A percentile compares a stretch with the other conserved stretches of the same genome.
These are phyloP conservation scores for Lathyrus sativus DNA, from an alignment of 306 rosid genomes.

Conservation along the genomic window DNA sequence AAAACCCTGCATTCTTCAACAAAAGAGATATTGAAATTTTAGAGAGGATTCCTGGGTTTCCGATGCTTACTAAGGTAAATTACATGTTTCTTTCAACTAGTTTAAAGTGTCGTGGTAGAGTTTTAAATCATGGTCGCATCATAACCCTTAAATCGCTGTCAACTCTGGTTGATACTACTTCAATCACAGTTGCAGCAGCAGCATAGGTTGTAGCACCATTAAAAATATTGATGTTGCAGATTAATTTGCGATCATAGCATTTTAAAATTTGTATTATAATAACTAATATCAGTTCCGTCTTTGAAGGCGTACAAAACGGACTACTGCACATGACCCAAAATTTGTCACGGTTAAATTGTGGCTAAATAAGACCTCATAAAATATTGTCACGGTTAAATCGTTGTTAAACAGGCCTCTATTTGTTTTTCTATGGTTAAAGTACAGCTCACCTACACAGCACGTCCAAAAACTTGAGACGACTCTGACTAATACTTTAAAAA, in stretches of 20 bases:
- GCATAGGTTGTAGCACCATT: background rate
- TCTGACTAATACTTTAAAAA: background rate
- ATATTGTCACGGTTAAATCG: too few relatives aligned
- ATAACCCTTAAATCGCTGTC: background rate
- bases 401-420: too few relatives aligned
- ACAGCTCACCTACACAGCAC: too few relatives aligned
- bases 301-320: too few relatives aligned
- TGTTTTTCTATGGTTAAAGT: too few relatives aligned
- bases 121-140: background rate
- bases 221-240: conserved; percentile 1
- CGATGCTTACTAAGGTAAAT: conserved; percentile 84
- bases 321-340: too few relatives aligned
- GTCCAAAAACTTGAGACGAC: too few relatives aligned
- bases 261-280: background rate
- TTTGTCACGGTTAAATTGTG: too few relatives aligned
- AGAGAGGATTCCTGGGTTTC: conserved; percentile 73
- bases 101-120: background rate
- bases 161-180: background rate
- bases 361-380: too few relatives aligned
- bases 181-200: background rate
- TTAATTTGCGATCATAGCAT: background rate
- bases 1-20: conserved; percentile 76
- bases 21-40: conserved; percentile 71
- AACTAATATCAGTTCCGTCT: background rate
- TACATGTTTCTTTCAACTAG: conserved; percentile 25